Percentiles rank a stretch among this genome's conserved stretches.
phyloP scores from a whole-genome alignment of 306 rosid genomes.

The Cucumis sativus region Cucumber_9930_V3 NC_026657.2:7226001-7226500 shows the following conservation, averaged over 20 bases:
- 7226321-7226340: neutral
- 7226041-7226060: neutral
- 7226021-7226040: neutral
- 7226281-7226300: neutral
- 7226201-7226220: conserved; percentile 4
- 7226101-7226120: neutral
- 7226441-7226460: neutral
- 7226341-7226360: neutral
- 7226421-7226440: conserved; percentile 7
- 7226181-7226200: neutral
- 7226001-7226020: neutral
- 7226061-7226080: conserved; percentile 6
- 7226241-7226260: neutral
- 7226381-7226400: neutral
- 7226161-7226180: neutral
- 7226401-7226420: neutral
- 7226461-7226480: neutral
- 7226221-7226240: neutral
- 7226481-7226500: neutral
- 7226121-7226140: neutral
- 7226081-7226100: neutral
- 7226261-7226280: neutral
- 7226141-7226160: neutral
- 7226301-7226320: neutral
- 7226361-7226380: neutral